Conservation (phyloP, 2,329 filamentous ascomycete species). For the Neofusicoccum kwambonambiense region DNA sequence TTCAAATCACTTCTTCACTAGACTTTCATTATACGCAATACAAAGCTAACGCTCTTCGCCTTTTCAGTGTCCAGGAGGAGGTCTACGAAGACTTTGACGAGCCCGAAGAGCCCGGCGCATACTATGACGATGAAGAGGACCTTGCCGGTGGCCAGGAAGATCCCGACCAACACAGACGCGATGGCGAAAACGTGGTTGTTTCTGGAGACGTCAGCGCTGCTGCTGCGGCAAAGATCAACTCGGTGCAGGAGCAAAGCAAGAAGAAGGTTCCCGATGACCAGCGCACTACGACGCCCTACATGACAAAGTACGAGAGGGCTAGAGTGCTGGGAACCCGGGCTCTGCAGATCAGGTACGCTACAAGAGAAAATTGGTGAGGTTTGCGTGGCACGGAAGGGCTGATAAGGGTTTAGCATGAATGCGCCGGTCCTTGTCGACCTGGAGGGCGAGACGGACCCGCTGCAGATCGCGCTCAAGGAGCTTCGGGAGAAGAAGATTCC, state of each 20-base stretch:
- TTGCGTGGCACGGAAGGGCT: background rate
- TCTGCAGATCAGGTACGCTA: constrained; percentile 83
- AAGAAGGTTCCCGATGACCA: constrained; percentile 90
- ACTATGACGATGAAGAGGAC: constrained; percentile 64
- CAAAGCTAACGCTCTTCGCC: background rate
- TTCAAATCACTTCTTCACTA: background rate
- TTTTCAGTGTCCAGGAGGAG: constrained; percentile 7
- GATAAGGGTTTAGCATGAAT: constrained; percentile 70
- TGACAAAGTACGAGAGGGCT: constrained; percentile 98
- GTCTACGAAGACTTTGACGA: constrained; percentile 37
- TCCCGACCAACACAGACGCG: constrained; percentile 26
- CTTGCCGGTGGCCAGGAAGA: constrained; percentile 38
- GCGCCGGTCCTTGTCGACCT: constrained; percentile 94
- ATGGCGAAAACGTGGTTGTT: constrained; percentile 40
- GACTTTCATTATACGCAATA: background rate
- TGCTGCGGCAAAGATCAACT: constrained; percentile 47
- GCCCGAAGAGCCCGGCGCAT: constrained; percentile 64
- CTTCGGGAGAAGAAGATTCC: constrained; percentile 98
- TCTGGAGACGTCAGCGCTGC: constrained; percentile 52
- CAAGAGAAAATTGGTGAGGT: background rate
- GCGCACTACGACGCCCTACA: constrained; percentile 91
- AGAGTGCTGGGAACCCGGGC: constrained; percentile 91
- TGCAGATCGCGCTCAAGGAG: constrained; percentile 97
- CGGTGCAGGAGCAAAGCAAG: constrained; percentile 60
- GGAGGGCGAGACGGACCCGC: constrained; percentile 94